Evolutionary conservation across 495 filamentous ascomycete genomes (phyloP).

Genomic region (Tuber borchii): DNA sequence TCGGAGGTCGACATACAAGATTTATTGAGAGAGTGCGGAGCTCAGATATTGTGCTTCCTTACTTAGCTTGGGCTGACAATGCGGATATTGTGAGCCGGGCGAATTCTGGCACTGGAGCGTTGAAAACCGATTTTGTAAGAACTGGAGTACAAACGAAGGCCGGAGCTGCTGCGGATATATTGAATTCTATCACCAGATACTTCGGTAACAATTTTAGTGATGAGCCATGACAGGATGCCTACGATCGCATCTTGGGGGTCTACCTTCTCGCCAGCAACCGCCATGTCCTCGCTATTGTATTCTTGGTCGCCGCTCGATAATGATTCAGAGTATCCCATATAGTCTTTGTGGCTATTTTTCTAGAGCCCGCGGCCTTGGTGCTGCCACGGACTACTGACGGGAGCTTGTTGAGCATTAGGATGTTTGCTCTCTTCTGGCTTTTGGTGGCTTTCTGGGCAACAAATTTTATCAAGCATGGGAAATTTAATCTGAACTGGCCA

Average conservation of each 20-base stretch:
- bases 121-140: conserved; percentile 97
- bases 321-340: conserved; percentile 88
- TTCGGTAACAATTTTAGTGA: conserved; percentile 88
- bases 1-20: conserved; percentile 5
- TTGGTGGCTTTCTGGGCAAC: conserved; percentile 61
- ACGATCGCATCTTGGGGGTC: conserved; percentile 83
- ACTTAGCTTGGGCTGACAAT: conserved; percentile 77
- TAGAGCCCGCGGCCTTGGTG: conserved; percentile 68
- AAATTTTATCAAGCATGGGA: conserved; percentile 73
- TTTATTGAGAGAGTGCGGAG: conserved; percentile 5
- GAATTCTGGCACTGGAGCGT: conserved; percentile 89
- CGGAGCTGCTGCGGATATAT: conserved; percentile 75
- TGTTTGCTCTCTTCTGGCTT: conserved; percentile 74
- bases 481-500: conserved; percentile 97
- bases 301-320: conserved; percentile 70
- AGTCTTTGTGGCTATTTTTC: conserved; percentile 80
- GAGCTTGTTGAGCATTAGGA: conserved; percentile 59
- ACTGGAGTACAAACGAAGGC: conserved; percentile 79
- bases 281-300: conserved; percentile 59
- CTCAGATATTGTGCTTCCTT: conserved; percentile 2
- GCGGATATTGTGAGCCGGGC: conserved; percentile 87
- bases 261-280: conserved; percentile 63
- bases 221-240: conserved; percentile 88
- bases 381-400: conserved; percentile 56
- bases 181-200: conserved; percentile 79